A percentile compares a stretch with the other conserved stretches of the same genome.
Conservation (phyloP, 78 protist species). For the Pigoraptor vietnamica region DNA sequence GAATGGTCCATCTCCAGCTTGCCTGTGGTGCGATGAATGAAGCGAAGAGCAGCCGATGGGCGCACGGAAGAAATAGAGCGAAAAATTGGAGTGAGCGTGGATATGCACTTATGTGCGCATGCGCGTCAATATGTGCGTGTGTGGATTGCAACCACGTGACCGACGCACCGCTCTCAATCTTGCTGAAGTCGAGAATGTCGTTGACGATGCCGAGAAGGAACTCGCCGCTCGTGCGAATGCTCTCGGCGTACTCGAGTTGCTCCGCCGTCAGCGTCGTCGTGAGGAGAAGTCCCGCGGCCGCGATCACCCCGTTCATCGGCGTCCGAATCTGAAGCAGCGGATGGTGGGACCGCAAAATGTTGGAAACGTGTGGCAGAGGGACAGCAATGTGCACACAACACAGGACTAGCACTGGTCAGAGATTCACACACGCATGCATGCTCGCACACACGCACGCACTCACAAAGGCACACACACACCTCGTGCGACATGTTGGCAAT, state of each 20-base stretch:
- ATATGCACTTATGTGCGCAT: too few relatives aligned
- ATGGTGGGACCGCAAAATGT: too few relatives aligned
- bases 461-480: background rate
- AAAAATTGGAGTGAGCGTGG: too few relatives aligned
- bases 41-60: too few relatives aligned
- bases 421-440: background rate
- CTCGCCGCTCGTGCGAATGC: background rate
- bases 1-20: background rate
- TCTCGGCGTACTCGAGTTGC: background rate
- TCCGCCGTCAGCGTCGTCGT: background rate
- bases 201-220: background rate
- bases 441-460: background rate
- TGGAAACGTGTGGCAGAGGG: too few relatives aligned
- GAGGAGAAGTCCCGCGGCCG: background rate
- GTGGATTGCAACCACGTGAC: too few relatives aligned
- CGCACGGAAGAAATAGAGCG: too few relatives aligned
- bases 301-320: background rate
- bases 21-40: background rate
- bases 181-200: constrained; percentile 5
- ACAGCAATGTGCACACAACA: background rate
- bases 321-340: background rate
- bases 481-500: background rate
- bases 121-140: too few relatives aligned
- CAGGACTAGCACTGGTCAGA: background rate
- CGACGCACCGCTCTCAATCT: background rate